These are phyloP conservation scores for Coemansia sp. DNA, from an alignment of 192 early-diverging fungal genomes.

Conservation along the genomic window DNA sequence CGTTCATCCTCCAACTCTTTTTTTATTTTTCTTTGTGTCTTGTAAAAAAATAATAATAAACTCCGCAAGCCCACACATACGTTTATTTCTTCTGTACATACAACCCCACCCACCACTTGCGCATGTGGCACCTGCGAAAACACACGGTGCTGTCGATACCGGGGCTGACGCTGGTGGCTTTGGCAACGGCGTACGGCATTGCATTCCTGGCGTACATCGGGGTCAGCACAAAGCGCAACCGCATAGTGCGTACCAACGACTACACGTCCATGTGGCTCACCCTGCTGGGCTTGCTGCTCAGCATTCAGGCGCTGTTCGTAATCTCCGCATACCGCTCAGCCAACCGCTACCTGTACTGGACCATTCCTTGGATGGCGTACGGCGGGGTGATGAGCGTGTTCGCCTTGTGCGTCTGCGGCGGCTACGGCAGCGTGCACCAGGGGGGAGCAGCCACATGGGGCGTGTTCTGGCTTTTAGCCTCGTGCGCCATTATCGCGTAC, in stretches of 20 bases:
- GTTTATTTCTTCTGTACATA: conserved; percentile 1
- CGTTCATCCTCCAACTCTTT: no score
- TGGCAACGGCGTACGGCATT: conserved; percentile 31
- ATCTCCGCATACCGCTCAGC: conserved; percentile 47
- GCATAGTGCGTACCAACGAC: conserved; percentile 40
- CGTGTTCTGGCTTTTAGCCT: conserved; percentile 26
- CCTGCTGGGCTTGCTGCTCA: conserved; percentile 30
- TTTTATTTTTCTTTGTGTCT: no score
- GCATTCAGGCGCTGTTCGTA: conserved; percentile 49
- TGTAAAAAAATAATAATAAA: no score
- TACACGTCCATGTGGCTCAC: conserved; percentile 50
- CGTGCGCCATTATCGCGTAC: conserved; percentile 27
- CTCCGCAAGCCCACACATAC: background rate
- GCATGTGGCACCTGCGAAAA: conserved; percentile 48
- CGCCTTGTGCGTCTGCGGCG: conserved; percentile 32
- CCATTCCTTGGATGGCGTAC: conserved; percentile 48
- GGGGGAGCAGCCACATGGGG: conserved; percentile 37
- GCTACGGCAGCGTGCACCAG: conserved; percentile 25
- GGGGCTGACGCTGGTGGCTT: conserved; percentile 29
- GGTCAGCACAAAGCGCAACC: conserved; percentile 22
- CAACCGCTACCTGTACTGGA: conserved; percentile 47
- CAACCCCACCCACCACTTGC: background rate
- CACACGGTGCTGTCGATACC: conserved; percentile 50
- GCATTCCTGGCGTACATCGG: conserved; percentile 50
- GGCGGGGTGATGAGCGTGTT: conserved; percentile 28